Percentiles rank a stretch among this genome's conserved stretches.
Evolutionary conservation across 371 early-diverging fungal genomes (phyloP).

Genomic region (Smittium mucronatum): DNA sequence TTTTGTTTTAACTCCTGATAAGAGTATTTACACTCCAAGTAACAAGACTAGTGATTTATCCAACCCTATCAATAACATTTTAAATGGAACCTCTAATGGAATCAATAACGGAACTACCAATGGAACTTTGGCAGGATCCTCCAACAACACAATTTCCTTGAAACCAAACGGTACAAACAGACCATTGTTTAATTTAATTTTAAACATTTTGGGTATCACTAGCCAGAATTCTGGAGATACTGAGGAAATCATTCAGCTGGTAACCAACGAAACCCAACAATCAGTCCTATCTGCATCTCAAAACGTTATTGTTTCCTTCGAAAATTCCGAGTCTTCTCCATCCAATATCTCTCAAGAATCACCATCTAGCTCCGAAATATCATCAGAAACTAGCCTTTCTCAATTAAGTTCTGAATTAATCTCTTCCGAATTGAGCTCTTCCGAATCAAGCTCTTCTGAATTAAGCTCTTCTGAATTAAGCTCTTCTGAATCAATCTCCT

Average conservation of each 20-base stretch:
- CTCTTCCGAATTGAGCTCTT: background rate
- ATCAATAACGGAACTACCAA: too few relatives aligned
- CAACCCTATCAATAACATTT: too few relatives aligned
- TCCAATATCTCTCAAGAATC: background rate
- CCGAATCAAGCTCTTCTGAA: background rate
- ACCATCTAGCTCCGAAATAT: background rate
- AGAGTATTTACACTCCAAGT: background rate
- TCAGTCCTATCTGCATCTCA: background rate
- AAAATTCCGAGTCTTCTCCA: background rate
- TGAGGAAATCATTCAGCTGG: background rate
- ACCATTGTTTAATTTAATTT: constrained; percentile 1
- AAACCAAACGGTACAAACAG: background rate
- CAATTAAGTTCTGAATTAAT: background rate
- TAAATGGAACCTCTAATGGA: too few relatives aligned
- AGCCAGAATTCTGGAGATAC: background rate
- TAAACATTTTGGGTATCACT: background rate
- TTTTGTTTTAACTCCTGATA: background rate
- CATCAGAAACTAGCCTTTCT: too few relatives aligned
- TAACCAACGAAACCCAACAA: background rate
- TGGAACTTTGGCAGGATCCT: background rate
- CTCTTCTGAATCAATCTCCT: background rate
- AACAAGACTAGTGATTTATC: too few relatives aligned
- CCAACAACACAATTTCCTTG: background rate
- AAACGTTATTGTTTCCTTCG: background rate
- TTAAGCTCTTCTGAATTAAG: background rate